Base-by-base conservation (phyloP, 2,329 filamentous ascomycete genomes). In the Zymoseptoria tritici region DNA sequence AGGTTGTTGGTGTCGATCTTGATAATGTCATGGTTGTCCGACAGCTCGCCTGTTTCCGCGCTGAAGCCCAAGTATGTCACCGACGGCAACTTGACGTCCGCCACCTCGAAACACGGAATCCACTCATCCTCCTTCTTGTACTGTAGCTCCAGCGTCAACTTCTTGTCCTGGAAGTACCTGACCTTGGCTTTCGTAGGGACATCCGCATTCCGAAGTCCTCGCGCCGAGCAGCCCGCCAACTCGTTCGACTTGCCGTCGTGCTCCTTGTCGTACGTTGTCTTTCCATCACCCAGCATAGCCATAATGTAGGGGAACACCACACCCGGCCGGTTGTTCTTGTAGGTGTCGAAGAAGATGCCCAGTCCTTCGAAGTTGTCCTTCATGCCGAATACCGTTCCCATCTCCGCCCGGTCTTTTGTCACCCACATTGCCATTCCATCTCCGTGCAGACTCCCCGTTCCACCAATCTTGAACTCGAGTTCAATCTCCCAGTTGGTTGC, bases 401-500 rank as follows among this genome's bases (percentile, higher is more conserved):
- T 77, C 68, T 87, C 83, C 31, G 85, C 92, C 65, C 94, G 90
- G 77, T 96, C 87, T 77, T 96, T 96, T 67, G 93, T 97, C 71
- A 99, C 83, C 94, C 94, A 99, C 84, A 99, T 88, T 65, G 94
- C 94, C 77, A 99, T 91, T 64, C 94, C 94, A 76, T 99, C 94
- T 68, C 94, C 94, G 73, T 95, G 95, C 49, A 99, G 84, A 75
- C 90, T 89, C 70, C 92, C 90, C 69, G 88, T 85, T 69, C 94
- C 94, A 64, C 90, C 86, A 72, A 99, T 90, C 77, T 90, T 91
- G 80, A 97, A 97, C 73, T 97, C 94, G 65, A 97, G 83, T 76
- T 95, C 90, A 66, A 99, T 88, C 83, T 97, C 91, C 94, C 94
- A 99, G 79, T 99, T 99, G 50, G 93, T 99, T 52, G 94, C 94